Base-by-base conservation (phyloP, 768 basidiomycete genomes). In the Baorangia bicolor region DNA sequence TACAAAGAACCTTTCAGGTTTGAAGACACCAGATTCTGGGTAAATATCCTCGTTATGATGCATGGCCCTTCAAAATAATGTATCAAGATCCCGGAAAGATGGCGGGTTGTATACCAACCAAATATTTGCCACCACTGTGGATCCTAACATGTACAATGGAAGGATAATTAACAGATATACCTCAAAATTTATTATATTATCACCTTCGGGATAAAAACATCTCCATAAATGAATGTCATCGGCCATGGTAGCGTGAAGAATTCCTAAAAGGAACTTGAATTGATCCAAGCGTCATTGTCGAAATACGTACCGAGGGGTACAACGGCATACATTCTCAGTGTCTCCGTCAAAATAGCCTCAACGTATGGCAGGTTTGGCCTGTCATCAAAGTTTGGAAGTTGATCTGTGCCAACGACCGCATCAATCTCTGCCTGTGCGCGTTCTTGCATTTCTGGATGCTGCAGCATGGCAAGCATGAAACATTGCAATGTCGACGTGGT, bases 381-480 rank as follows among this genome's bases (percentile, higher is more conserved):
- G 30, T 73, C 68, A 18, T 55, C 58, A 20, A 67, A 61, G 11
- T 46, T 52, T 6, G 74, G 74, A 14, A 73, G 57, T 11, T 68
- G 53, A 39, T 57, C 49, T 13, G 40, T 57, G 5, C 75, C 74
- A 38, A 74, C 56, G 18, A 70, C 64, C 0, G 49, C 37, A 12
- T 67, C 63, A 11, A 75, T 51, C 53, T 74, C 73, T 33, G 62
- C 64, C 7, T 69, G 61, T 28, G 73, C 73, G 23, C 54, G 57
- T 12, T 49, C 42, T 43, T 75, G 73, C n/a, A 69, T 63, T 10
- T 69, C 67, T 1, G 74, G 74, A 49, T 72, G 39, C 8, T 56
- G 52, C 9, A 67, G 28, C 68, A 74, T 75, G 13, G 65, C 67
- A n/a, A 74, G 58, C 53, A 74, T 57, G 51, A 76, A 74, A 2